These are phyloP conservation scores for Gossypium turneri DNA, from an alignment of 345 rosid genomes.

Conservation along the genomic window DNA sequence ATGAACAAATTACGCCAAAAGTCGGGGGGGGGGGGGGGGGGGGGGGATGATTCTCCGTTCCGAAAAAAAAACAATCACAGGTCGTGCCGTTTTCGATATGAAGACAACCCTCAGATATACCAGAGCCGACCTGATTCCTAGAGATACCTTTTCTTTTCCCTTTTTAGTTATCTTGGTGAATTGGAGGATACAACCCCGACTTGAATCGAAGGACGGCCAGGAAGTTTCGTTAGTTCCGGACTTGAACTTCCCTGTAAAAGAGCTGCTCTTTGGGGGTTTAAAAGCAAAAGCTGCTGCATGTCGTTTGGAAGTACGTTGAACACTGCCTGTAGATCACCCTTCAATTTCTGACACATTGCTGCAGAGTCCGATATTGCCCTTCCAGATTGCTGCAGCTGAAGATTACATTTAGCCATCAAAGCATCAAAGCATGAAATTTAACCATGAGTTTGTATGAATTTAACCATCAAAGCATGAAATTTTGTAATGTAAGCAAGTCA, in stretches of 20 bases:
- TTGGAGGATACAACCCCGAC: conserved; percentile 22
- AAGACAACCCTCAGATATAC: conserved; percentile 15
- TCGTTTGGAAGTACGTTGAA: conserved; percentile 59
- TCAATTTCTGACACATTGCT: conserved; percentile 57
- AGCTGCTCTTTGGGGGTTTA: conserved; percentile 77
- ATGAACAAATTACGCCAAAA: conserved; percentile 10
- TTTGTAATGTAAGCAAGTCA: background rate
- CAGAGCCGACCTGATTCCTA: conserved; percentile 10
- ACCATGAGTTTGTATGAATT: background rate
- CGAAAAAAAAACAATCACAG: conserved; percentile 11
- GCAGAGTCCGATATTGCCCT: conserved; percentile 37
- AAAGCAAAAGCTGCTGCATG: conserved; percentile 7
- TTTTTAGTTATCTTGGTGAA: conserved; percentile 20
- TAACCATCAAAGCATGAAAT: background rate
- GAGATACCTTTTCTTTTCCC: background rate
- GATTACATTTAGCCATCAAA: conserved; percentile 13
- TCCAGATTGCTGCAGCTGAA: conserved; percentile 53
- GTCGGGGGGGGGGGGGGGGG: background rate
- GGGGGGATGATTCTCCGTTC: conserved; percentile 19
- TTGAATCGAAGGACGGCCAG: conserved; percentile 28
- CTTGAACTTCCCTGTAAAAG: conserved; percentile 46
- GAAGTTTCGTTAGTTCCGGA: conserved; percentile 25
- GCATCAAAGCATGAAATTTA: no score
- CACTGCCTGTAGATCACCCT: conserved; percentile 68
- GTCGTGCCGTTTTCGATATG: conserved; percentile 16